Percentiles rank a stretch among this genome's conserved stretches.
These are phyloP conservation scores for Penicillium mononematosum DNA, from an alignment of 495 filamentous ascomycete genomes.

Conservation along the genomic window DNA sequence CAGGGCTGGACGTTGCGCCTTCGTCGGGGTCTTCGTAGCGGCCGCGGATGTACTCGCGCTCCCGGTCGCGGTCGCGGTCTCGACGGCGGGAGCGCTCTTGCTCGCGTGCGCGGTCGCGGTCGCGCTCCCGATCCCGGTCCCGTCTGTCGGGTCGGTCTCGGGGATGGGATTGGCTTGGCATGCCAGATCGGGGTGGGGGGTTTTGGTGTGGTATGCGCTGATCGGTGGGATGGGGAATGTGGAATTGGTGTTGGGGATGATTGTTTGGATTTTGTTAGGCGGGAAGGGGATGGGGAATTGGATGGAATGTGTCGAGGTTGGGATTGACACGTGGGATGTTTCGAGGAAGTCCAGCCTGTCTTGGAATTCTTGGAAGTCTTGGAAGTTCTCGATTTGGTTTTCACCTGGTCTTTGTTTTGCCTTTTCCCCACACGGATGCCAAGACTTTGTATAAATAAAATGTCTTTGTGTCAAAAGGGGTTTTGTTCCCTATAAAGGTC, in stretches of 20 bases:
- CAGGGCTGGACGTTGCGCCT: slow-evolving; percentile 20
- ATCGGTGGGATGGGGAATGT: not conserved
- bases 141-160: slow-evolving; percentile 38
- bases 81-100: slow-evolving; percentile 23
- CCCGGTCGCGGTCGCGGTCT: slow-evolving; percentile 18
- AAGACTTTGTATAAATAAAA: not conserved
- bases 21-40: slow-evolving; percentile 23
- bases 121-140: slow-evolving; percentile 40
- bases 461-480: too few species aligned
- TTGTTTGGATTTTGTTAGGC: slow-evolving; percentile 2
- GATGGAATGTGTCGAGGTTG: not conserved
- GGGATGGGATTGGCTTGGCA: slow-evolving; percentile 43
- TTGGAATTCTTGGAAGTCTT: not conserved
- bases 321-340: slow-evolving; percentile 1
- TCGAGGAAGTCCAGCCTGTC: not conserved
- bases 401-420: slow-evolving; percentile 21
- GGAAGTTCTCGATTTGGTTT: not conserved
- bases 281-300: slow-evolving; percentile 4
- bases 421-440: slow-evolving; percentile 25
- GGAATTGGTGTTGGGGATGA: slow-evolving; percentile 1
- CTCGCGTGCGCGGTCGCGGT: slow-evolving; percentile 33
- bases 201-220: not conserved
- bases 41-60: slow-evolving; percentile 32
- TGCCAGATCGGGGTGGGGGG: slow-evolving; percentile 12
- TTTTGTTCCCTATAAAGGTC: too few species aligned